Evolutionary conservation across 1,139 yeast genomes (phyloP), one percentile per base, ranked within the genome.

Genomic region (Trichomonascaceae sp.): DNA sequence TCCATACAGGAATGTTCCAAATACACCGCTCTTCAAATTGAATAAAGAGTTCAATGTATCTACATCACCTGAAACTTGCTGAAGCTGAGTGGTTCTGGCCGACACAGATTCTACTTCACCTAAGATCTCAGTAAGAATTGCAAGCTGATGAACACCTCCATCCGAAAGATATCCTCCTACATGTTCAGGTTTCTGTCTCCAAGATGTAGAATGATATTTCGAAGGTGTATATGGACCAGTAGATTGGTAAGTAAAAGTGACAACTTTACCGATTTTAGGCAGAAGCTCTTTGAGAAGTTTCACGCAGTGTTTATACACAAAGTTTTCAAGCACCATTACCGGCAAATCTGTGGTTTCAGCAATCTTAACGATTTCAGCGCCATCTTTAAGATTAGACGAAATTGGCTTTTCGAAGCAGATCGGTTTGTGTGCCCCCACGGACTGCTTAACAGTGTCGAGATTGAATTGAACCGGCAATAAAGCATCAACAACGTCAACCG

Each of bases 71-170:
- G 93, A 83, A 63, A 78, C 80, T 63, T 82, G 75, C 66, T 88
- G 80, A 53, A 88, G 77, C 72, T 89, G 96, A 60, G 75, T 81
- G 17, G 96, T 84, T 61, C 80, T 79, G 9, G 87, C 96, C 56
- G 86, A 78, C 41, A 89, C 80, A 3, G 83, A 71, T 54, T 79
- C 82, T 20, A 88, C 85, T 39, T 77, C 76, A 50, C 97, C 96
- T 57, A 90, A 76, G n/a, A 88, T 82, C 58, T 82, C 89, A 9
- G 96, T 88, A 63, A 90, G 78, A 47, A 88, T 74, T 2, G 96
- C 96, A 69, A 90, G 74, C 71, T 90, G 96, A 71, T 90, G 98
- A 13, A 90, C 98, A 67, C 97, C 97, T 63, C 96, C 96, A 66
- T 90, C 98, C 60, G 93, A 84, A 63, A 90, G 76, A 70, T 77